Evolutionary conservation across 208 protist genomes (phyloP), one percentile per base, ranked within the genome.

Genomic region (Leishmania gerbilli): DNA sequence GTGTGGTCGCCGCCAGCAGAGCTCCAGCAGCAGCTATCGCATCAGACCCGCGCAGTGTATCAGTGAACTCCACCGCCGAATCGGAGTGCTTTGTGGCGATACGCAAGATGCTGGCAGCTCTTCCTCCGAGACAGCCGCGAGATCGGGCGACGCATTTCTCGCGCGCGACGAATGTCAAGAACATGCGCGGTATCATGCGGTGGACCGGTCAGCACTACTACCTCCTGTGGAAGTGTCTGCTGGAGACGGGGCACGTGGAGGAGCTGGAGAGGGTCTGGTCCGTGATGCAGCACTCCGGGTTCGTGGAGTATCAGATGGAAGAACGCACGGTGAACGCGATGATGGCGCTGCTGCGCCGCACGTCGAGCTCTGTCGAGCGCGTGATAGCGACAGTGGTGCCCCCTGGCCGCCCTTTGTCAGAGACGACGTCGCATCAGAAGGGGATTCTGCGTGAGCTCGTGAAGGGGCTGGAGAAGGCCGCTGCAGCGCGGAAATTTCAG

Each of bases 191-290:
- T 19, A 80, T 97, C 40, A 67, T 93, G 56, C 91, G 92, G 27
- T 97, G 94, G 92, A 84, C 84, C 64, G 85, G 89, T 15, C 77
- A 76, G 69, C 92, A 97, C 85, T 94, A 90, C 81, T 93, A 91
- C 82, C 34, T 94, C 58, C 75, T 97, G 58, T 71, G 95, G 68
- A 93, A 93, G 77, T 58, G 87, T n/a, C 84, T 97, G 7, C 72
- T 96, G 19, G 87, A 89, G 71, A 74, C 80, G 1, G 79, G 87
- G 27, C 90, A 84, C n/a, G 40, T 92, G n/a, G 69, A 77, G 34
- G 90, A 96, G 80, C 80, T 89, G 55, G 81, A 85, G 69, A 72
- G 80, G 13, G 91, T 96, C 71, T 97, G 92, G 91, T 72, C 67
- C 45, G 91, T 94, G 19, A 91, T 95, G 85, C 90, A 90, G 79